A percentile compares a stretch with the other conserved stretches of the same genome.
These are phyloP conservation scores for Rhodomyrtus psidioides DNA, from an alignment of 441 rosid genomes.

Conservation along the genomic window DNA sequence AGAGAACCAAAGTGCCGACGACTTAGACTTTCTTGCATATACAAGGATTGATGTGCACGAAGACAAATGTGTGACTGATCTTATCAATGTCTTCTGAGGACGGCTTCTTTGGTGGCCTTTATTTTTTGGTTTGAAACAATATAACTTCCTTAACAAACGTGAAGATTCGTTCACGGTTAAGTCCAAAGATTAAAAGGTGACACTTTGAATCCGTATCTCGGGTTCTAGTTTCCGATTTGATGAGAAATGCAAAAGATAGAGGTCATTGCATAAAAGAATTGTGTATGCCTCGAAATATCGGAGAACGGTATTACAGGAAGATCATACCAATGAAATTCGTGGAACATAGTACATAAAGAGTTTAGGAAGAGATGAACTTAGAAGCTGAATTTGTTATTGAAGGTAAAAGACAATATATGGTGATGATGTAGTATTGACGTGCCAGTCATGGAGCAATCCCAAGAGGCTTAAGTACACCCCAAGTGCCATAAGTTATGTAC, in stretches of 20 bases:
- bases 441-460: background rate
- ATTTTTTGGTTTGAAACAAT: too few relatives aligned
- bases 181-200: background rate
- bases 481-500: too few relatives aligned
- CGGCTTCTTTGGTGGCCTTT: background rate
- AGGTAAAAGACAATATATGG: background rate
- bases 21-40: background rate
- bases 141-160: too few relatives aligned
- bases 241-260: background rate
- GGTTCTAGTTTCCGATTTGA: background rate
- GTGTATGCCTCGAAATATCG: background rate
- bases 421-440: background rate
- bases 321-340: too few relatives aligned
- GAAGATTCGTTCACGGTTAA: background rate
- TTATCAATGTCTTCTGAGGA: background rate
- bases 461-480: too few relatives aligned
- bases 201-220: background rate
- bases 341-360: too few relatives aligned
- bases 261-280: background rate
- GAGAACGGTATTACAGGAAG: rapidly evolving
- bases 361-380: too few relatives aligned
- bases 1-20: background rate
- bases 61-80: background rate
- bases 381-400: background rate
- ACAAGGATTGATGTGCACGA: background rate